These are phyloP conservation scores for Trichoderma sp. DNA, from an alignment of 2,329 filamentous ascomycete species.

Conservation along the genomic window DNA sequence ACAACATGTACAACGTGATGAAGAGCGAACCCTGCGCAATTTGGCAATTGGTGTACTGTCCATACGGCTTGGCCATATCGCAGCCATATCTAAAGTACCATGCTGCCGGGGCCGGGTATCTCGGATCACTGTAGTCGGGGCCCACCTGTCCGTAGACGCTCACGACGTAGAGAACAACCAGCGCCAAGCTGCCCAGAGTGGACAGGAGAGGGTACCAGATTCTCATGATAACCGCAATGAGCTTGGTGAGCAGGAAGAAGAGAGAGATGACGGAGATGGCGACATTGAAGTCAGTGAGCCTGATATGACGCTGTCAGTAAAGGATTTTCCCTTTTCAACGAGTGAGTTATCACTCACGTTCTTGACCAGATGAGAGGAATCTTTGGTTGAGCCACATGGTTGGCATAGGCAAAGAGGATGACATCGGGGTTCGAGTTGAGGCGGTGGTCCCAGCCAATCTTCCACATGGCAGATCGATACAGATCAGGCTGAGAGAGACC, in stretches of 20 bases:
- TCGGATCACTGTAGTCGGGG: slow-evolving; percentile 66
- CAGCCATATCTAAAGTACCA: slow-evolving; percentile 78
- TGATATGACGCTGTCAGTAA: slow-evolving; percentile 34
- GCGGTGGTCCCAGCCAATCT: slow-evolving; percentile 64
- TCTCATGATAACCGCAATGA: slow-evolving; percentile 67
- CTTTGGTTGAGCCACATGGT: slow-evolving; percentile 59
- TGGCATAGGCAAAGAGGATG: slow-evolving; percentile 70
- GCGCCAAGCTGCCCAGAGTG: slow-evolving; percentile 52
- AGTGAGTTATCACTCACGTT: slow-evolving; percentile 53
- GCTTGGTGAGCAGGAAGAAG: slow-evolving; percentile 72
- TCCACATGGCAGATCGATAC: slow-evolving; percentile 70
- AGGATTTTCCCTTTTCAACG: background rate
- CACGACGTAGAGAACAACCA: slow-evolving; percentile 62
- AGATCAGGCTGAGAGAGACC: slow-evolving; percentile 70
- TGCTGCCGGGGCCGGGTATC: slow-evolving; percentile 58
- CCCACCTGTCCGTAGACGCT: slow-evolving; percentile 70
- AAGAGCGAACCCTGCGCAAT: slow-evolving; percentile 68
- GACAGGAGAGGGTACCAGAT: slow-evolving; percentile 66
- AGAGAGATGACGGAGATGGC: slow-evolving; percentile 72
- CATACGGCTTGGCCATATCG: slow-evolving; percentile 53
- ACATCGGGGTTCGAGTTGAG: slow-evolving; percentile 73
- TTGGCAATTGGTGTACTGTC: slow-evolving; percentile 57
- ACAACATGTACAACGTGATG: slow-evolving; percentile 65
- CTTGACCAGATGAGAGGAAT: slow-evolving; percentile 70
- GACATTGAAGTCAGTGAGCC: slow-evolving; percentile 72